phyloP scores from a whole-genome alignment of 805 yeast genomes.

The Wickerhamiella spandovensis region DNA sequence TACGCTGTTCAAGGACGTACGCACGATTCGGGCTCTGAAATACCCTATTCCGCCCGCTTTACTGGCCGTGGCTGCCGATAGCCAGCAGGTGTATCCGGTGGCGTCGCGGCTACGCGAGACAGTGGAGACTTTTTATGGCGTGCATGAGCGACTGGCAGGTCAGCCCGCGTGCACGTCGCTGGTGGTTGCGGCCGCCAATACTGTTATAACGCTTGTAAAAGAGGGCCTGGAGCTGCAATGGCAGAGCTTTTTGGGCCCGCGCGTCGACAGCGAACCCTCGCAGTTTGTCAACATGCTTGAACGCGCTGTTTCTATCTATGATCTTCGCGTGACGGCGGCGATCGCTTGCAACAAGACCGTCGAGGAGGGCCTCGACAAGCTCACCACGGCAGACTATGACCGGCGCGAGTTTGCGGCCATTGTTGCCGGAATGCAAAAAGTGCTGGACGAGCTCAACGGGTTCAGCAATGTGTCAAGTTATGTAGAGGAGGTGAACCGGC shows the following conservation, averaged over 20 bases:
- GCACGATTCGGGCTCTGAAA: constrained; percentile 36
- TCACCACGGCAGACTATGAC: constrained; percentile 22
- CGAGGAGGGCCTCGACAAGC: constrained; percentile 12
- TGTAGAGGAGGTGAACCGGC: background rate
- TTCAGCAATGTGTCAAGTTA: background rate
- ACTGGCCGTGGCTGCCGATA: constrained; percentile 33
- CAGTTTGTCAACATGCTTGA: background rate
- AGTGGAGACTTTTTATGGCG: background rate
- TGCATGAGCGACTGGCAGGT: constrained; percentile 16
- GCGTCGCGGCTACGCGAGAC: constrained; percentile 43
- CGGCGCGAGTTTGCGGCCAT: constrained; percentile 10
- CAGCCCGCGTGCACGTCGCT: background rate
- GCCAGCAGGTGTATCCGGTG: constrained; percentile 42
- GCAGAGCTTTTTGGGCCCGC: constrained; percentile 37
- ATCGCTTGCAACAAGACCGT: constrained; percentile 22
- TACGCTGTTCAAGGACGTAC: constrained; percentile 39
- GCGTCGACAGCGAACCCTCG: background rate
- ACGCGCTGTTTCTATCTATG: background rate
- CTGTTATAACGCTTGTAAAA: constrained; percentile 25
- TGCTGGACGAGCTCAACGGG: constrained; percentile 20
- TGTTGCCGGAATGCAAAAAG: constrained; percentile 25
- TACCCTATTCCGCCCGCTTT: constrained; percentile 46
- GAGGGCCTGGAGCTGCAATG: constrained; percentile 34
- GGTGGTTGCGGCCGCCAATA: constrained; percentile 25
- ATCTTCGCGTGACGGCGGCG: constrained; percentile 9